phyloP scores from a whole-genome alignment of 176 grass and related monocot genomes.

The Musa troglodytarum region DNA sequence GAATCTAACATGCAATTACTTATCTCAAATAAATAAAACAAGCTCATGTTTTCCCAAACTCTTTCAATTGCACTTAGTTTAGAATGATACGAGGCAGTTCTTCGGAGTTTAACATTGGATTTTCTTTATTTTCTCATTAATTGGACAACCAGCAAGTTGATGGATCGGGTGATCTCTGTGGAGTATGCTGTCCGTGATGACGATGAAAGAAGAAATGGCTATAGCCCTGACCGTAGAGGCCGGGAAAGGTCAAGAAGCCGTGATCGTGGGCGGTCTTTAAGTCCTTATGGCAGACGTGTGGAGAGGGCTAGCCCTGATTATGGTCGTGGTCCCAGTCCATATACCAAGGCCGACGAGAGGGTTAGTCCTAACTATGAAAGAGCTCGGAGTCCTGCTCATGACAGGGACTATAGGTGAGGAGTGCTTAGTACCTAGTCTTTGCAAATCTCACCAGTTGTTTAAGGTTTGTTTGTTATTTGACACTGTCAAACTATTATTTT shows the following conservation, averaged over 20 bases:
- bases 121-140: not conserved
- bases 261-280: conserved; percentile 7
- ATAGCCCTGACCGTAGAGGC: conserved; percentile 8
- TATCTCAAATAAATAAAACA: too few relatives aligned
- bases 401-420: not conserved
- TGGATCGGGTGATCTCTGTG: conserved; percentile 10
- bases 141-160: not conserved
- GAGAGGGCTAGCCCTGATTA: conserved; percentile 18
- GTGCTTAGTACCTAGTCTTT: not conserved
- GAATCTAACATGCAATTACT: too few relatives aligned
- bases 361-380: not conserved
- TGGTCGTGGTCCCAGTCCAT: conserved; percentile 9
- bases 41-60: too few relatives aligned
- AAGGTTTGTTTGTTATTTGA: not conserved
- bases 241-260: conserved; percentile 12
- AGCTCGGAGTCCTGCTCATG: not conserved
- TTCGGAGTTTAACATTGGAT: too few relatives aligned
- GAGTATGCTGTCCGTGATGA: conserved; percentile 17
- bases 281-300: conserved; percentile 5
- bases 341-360: not conserved
- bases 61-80: too few relatives aligned
- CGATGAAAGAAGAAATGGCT: conserved; percentile 14
- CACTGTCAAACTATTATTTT: not conserved
- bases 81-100: too few relatives aligned
- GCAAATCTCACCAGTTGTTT: not conserved